Evolutionary conservation across 306 rosid genomes (phyloP), one percentile per base, ranked within the genome.

Genomic region (Vigna unguiculata): DNA sequence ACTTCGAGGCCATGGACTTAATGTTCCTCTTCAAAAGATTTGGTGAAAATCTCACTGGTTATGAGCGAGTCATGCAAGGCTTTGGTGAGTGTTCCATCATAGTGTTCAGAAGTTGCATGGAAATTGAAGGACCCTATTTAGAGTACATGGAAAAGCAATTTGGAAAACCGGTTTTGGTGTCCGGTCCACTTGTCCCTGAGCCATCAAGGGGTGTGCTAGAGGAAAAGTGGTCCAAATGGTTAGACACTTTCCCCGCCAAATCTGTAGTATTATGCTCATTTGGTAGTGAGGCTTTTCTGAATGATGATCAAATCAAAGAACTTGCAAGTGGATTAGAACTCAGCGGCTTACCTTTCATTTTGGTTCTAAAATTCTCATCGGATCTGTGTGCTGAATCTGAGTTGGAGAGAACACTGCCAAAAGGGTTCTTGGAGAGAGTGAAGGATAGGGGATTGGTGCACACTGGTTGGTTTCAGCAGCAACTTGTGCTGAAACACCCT

Each of bases 401-500:
- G 71, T 70, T 88, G 9, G 66, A 75, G 14, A 72, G 74, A 53
- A 67, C 81, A 15, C 55, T 88, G 2, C 86, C 87, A 4, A 25
- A 32, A 57, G 89, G 86, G 76, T 85, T 75, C 28, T 2, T 62
- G 60, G 89, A 83, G 0, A 85, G 89, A 53, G 87, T 86, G 54
- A 88, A 76, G 28, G 51, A 78, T 1, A 85, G 79, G 16, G 89
- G 86, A 13, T 7, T 62, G 5, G 87, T 85, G 30, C 81, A 83
- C 34, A 49, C 79, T 9, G 91, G 91, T 3, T 88, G 91, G 91
- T 82, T 88, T 14, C 89, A 86, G 22, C 89, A 88, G 19, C 85
- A 84, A 38, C 82, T 81, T 32, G 76, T 88, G 0, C 48, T 88
- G 19, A 87, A 78, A 2, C 89, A 88, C 38, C 0, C 9, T 0